Evolutionary conservation across 768 basidiomycete genomes (phyloP), one percentile per base, ranked within the genome.

Genomic region (Gelatoporia subvermispora): DNA sequence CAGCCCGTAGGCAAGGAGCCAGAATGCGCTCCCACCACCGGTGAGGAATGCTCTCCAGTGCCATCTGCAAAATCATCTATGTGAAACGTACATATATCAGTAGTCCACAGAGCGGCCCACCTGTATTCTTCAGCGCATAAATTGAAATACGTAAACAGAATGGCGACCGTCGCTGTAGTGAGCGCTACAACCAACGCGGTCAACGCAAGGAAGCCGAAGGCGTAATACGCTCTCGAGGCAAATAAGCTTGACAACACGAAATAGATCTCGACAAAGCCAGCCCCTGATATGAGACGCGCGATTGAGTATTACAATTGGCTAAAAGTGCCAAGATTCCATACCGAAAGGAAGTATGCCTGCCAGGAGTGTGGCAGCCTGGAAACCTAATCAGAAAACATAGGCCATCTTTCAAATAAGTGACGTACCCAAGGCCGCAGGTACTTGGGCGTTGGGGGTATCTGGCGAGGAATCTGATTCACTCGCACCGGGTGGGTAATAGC

Each of bases 111-210:
- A 5, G 34, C 35, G 39, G 62, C 76, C 48, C 46, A 89, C 86
- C 90, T 74, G 65, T 96, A 97, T 59, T 98, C 93, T 65, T 97
- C 95, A 5, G 92, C 88, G 53, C 94, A 97, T 15, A 98, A 76
- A 44, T 82, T 74, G 68, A 97, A 96, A 68, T 98, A 93, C 3
- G 85, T 84, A 65, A 89, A 89, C 15, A 90, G 74, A 53, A 97
- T 90, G 4, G 90, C 81, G 35, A 93, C 88, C 0, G 94, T 95
- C 3, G 93, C 94, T 0, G 92, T 87, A 15, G 93, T 96, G 24
- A 97, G 70, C 42, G 77, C 76, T 22, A 93, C 88, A 23, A 97
- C 82, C 13, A 78, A 76, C 43, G 87, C 86, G 0, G 93, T 94
- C 46, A 97, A 70, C 22, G 92, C 88, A 38, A 97, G 68, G 72